phyloP scores from a whole-genome alignment of 352 stramenopile genomes.

The Phytophthora citrophthora region DNA sequence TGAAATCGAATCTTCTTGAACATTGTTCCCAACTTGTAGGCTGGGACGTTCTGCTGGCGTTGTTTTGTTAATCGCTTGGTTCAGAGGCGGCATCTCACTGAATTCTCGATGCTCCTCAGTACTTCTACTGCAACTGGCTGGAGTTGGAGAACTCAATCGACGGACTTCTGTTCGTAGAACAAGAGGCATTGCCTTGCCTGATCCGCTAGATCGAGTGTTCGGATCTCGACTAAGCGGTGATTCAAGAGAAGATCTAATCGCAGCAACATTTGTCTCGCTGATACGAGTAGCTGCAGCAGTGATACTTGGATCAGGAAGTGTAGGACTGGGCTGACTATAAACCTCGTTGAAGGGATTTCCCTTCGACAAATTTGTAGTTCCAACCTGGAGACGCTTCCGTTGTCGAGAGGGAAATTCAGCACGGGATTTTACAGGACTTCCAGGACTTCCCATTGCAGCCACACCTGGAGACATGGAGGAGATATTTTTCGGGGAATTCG shows the following conservation, averaged over 20 bases:
- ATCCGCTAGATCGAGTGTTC: conserved; percentile 4
- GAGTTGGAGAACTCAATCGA: conserved; percentile 15
- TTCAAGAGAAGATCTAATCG: conserved; percentile 43
- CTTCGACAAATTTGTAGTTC: conserved; percentile 66
- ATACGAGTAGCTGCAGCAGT: conserved; percentile 34
- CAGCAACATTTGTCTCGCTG: conserved; percentile 53
- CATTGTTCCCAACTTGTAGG: conserved; percentile 13
- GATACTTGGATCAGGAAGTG: conserved; percentile 9
- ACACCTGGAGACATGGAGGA: conserved; percentile 18
- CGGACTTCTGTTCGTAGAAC: conserved; percentile 29
- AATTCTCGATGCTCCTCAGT: conserved; percentile 9
- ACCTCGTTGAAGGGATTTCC: conserved; percentile 27
- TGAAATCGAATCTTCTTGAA: conserved; percentile 10
- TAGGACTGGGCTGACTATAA: conserved; percentile 10
- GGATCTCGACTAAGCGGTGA: conserved; percentile 14
- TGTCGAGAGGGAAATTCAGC: conserved; percentile 58
- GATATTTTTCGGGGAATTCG: conserved; percentile 17
- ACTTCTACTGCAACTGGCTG: conserved; percentile 21
- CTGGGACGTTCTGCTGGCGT: conserved; percentile 1
- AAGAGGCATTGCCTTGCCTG: conserved; percentile 8
- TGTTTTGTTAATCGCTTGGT: neutral
- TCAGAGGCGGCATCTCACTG: conserved; percentile 4
- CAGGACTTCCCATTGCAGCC: conserved; percentile 21
- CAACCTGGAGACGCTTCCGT: conserved; percentile 78
- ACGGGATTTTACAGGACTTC: conserved; percentile 37